Percentiles rank a stretch among this genome's conserved stretches.
These are phyloP conservation scores for Lasiodiplodia gonubiensis DNA, from an alignment of 2,329 filamentous ascomycete species.

Conservation along the genomic window DNA sequence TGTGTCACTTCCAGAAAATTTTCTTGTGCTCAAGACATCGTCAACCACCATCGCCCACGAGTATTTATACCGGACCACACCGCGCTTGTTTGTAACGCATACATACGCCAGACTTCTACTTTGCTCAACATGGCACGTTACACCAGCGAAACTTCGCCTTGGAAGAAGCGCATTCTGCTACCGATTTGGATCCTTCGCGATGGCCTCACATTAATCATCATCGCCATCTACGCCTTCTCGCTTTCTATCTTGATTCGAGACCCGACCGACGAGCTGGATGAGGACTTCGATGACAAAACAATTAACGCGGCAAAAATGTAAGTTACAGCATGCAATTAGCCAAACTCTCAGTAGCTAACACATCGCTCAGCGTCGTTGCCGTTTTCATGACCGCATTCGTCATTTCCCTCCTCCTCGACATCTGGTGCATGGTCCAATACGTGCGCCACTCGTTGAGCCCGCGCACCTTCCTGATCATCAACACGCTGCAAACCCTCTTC, in stretches of 20 bases:
- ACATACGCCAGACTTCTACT: background rate
- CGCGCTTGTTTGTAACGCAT: background rate
- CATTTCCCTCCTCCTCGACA: conserved; percentile 43
- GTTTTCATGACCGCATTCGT: conserved; percentile 42
- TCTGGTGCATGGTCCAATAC: conserved; percentile 44
- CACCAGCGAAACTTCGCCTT: conserved; percentile 31
- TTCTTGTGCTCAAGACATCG: background rate
- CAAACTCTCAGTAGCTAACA: conserved; percentile 32
- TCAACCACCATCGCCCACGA: background rate
- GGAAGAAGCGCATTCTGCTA: conserved; percentile 47
- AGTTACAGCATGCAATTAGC: background rate
- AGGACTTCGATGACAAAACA: background rate
- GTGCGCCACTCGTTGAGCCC: conserved; percentile 41
- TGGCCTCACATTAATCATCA: conserved; percentile 41
- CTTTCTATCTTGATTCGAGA: background rate
- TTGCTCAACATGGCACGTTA: conserved; percentile 18
- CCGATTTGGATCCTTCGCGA: conserved; percentile 46
- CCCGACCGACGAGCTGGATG: background rate
- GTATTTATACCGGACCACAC: background rate
- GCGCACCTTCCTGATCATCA: conserved; percentile 43
- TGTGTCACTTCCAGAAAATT: background rate
- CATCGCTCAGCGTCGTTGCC: conserved; percentile 36
- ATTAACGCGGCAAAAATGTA: background rate
- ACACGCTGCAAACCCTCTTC: conserved; percentile 44
- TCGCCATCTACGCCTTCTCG: conserved; percentile 36